Evolutionary conservation across 129 eudicot genomes (phyloP), one percentile per base, ranked within the genome.

Genomic region (Saposhnikovia divaricata): DNA sequence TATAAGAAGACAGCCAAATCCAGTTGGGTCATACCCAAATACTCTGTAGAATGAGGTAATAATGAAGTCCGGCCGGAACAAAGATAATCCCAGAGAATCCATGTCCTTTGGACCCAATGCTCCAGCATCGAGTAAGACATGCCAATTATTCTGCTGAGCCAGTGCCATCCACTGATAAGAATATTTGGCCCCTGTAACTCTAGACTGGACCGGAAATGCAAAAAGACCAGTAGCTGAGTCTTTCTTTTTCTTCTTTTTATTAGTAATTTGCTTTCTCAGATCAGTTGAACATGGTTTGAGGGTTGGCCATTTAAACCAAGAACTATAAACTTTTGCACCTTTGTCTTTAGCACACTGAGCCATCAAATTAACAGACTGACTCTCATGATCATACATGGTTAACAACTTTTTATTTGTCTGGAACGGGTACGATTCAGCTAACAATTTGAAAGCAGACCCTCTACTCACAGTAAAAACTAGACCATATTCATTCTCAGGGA

Each of bases 21-120:
- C 93, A 34, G 93, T 87, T 8, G 93, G 90, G 53, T 89, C 93
- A 83, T 82, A 89, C 40, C 90, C 93, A 40, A 89, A 89, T 39
- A 89, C 90, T 81, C 85, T 83, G 78, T 89, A 89, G 77, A 89
- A 89, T 3, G 93, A 89, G 2, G 93, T 89, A 80, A 89, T 83
- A 12, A 89, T 89, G 76, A 89, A 89, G 80, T 89, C 93, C 4
- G 93, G 93, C 71, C 93, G 42, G 79, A 89, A 89, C 47, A 89
- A 81, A 23, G 93, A 89, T 72, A 89, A 83, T 80, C 93, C 93
- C 3, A 89, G 85, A 16, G 93, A 89, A 77, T 89, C 93, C 93
- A 89, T 89, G 63, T 89, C 93, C 83, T 89, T 89, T 3, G 93
- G 93, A 77, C 93, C 93, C 77, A 89, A 81, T n/a, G 93, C 89